phyloP scores from a whole-genome alignment of 306 rosid species.

The Malus domestica region ASM211411v1 NC_041799.1:5206001-5206500 shows the following conservation, averaged over 20 bases:
- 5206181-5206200: conserved; percentile 31
- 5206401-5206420: neutral
- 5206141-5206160: too few species aligned
- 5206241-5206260: conserved; percentile 20
- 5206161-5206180: conserved; percentile 11
- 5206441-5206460: too few species aligned
- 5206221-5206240: conserved; percentile 30
- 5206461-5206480: too few species aligned
- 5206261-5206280: conserved; percentile 24
- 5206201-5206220: conserved; percentile 21
- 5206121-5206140: too few species aligned
- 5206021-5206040: too few species aligned
- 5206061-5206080: too few species aligned
- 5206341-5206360: conserved; percentile 29
- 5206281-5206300: conserved; percentile 16
- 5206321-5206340: conserved; percentile 34
- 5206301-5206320: conserved; percentile 4
- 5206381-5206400: neutral
- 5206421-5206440: neutral
- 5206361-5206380: conserved; percentile 8
- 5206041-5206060: too few species aligned
- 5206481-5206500: too few species aligned
- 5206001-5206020: too few species aligned
- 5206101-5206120: too few species aligned
- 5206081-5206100: too few species aligned